phyloP scores from a whole-genome alignment of 2,329 filamentous ascomycete species.

The Colletotrichum sojae region DNA sequence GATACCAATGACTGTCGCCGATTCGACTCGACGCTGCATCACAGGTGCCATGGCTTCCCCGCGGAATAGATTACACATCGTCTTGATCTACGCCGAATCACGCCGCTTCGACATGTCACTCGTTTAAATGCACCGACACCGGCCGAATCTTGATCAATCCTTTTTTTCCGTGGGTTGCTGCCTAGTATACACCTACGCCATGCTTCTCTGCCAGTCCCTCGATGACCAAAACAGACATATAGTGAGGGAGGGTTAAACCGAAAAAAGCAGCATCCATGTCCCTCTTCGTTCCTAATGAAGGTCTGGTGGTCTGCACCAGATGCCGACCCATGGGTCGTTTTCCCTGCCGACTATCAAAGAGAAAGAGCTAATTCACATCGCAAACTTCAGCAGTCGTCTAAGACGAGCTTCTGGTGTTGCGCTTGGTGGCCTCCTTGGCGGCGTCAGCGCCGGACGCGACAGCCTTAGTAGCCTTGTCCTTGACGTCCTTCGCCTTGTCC shows the following conservation, averaged over 20 bases:
- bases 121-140: background rate
- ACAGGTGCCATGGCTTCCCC: conserved; percentile 8
- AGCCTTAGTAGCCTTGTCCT: conserved; percentile 78
- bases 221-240: conserved; percentile 33
- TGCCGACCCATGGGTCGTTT: conserved; percentile 13
- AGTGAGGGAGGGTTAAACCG: conserved; percentile 32
- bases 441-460: conserved; percentile 76
- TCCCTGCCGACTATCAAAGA: conserved; percentile 31
- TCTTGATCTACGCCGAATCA: background rate
- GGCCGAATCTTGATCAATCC: conserved; percentile 24
- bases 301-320: conserved; percentile 20
- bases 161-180: conserved; percentile 20
- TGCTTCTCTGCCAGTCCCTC: conserved; percentile 36
- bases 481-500: conserved; percentile 82
- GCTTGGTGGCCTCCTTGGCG: conserved; percentile 81
- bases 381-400: conserved; percentile 49
- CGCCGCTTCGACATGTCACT: background rate
- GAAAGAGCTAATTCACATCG: conserved; percentile 34
- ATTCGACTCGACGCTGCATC: background rate
- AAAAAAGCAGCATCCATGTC: conserved; percentile 34
- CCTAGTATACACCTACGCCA: conserved; percentile 40
- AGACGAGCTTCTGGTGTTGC: conserved; percentile 70
- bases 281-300: conserved; percentile 17
- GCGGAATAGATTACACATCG: conserved; percentile 12
- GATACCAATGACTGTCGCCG: background rate